Percentiles rank a stretch among this genome's conserved stretches.
These are phyloP conservation scores for Lactifluus subvellereus DNA, from an alignment of 768 basidiomycete species.

Conservation along the genomic window DNA sequence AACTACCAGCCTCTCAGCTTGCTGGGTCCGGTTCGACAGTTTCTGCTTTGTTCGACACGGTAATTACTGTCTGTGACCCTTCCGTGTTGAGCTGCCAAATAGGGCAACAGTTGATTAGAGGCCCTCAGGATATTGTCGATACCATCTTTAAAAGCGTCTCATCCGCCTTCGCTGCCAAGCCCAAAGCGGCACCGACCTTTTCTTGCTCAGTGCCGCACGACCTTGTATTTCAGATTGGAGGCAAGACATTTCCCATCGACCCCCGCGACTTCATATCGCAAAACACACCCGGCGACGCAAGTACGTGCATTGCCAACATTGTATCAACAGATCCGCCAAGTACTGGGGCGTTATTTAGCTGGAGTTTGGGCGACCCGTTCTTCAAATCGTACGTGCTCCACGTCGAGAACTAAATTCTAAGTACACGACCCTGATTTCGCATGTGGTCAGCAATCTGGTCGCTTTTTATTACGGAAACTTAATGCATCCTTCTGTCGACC, in stretches of 20 bases:
- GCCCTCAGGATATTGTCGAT: constrained; percentile 36
- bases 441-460: constrained; percentile 46
- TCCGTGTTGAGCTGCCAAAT: background rate
- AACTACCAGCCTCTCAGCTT: constrained; percentile 49
- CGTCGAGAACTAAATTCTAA: background rate
- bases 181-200: constrained; percentile 13
- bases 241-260: constrained; percentile 63
- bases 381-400: constrained; percentile 53
- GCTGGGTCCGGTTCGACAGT: constrained; percentile 34
- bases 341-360: constrained; percentile 41
- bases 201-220: constrained; percentile 17
- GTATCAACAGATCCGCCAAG: constrained; percentile 21
- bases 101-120: constrained; percentile 78
- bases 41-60: constrained; percentile 65
- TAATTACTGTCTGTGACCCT: constrained; percentile 26
- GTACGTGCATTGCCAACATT: constrained; percentile 16
- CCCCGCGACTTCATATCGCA: constrained; percentile 64
- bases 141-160: constrained; percentile 18
- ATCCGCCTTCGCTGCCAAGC: constrained; percentile 10
- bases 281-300: constrained; percentile 26
- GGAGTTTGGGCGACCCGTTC: constrained; percentile 74
- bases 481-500: constrained; percentile 58
- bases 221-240: constrained; percentile 22
- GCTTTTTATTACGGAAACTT: constrained; percentile 71
- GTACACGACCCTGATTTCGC: background rate